A percentile compares a stretch with the other conserved stretches of the same genome.
Conservation (phyloP, 2,329 filamentous ascomycete species). For the Penicillium verrucosum region DNA sequence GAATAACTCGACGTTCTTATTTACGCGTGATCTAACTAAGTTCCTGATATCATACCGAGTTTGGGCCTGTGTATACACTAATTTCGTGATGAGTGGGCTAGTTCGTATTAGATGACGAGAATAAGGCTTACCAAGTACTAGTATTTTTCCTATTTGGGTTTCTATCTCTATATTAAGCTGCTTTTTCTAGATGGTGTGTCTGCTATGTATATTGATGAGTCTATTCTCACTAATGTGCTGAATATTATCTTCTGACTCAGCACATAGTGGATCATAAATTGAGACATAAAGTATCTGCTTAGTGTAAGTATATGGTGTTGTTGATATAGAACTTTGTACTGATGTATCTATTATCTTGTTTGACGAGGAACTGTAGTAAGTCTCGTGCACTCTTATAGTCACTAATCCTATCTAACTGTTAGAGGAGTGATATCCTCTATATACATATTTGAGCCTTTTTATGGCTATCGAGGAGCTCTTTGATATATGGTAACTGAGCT, state of each 20-base stretch:
- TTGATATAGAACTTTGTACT: neutral
- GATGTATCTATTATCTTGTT: constrained; percentile 20
- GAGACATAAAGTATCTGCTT: constrained; percentile 13
- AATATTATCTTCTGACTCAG: neutral
- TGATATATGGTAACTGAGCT: constrained; percentile 35
- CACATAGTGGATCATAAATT: constrained; percentile 12
- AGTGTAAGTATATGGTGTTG: neutral
- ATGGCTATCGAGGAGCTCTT: constrained; percentile 32
- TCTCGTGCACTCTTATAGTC: constrained; percentile 21
- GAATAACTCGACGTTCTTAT: constrained; percentile 17
- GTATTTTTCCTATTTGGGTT: neutral
- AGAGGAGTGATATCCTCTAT: constrained; percentile 28
- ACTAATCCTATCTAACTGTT: constrained; percentile 23
- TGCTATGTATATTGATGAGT: constrained; percentile 19
- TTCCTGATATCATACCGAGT: constrained; percentile 13
- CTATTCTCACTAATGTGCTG: constrained; percentile 17
- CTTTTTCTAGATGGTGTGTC: constrained; percentile 11
- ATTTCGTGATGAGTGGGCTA: constrained; percentile 1
- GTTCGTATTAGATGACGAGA: neutral
- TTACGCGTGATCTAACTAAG: constrained; percentile 11
- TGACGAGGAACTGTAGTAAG: constrained; percentile 20
- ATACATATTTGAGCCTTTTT: constrained; percentile 21
- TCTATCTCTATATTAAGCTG: constrained; percentile 12
- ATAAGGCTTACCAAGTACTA: neutral
- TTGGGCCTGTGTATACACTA: constrained; percentile 13